Evolutionary conservation across 2,329 filamentous ascomycete species (phyloP).

Genomic region (Proliferodiscus dingleyae): DNA sequence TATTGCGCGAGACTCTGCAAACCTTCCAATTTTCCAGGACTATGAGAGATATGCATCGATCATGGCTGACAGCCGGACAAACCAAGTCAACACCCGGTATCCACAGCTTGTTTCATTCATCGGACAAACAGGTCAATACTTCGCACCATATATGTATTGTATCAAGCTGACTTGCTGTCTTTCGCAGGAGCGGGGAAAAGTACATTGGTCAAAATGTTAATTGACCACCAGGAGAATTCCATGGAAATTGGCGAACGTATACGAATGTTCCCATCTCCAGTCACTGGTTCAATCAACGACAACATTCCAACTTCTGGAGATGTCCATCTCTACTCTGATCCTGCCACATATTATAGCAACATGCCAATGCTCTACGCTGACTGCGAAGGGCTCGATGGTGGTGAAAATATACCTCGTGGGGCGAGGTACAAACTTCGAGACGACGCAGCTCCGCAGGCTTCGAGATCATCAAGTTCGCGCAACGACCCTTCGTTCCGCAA

Average conservation of each 20-base stretch:
- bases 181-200: slow-evolving; percentile 8
- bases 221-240: too few species aligned
- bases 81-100: slow-evolving; percentile 13
- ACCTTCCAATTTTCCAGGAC: slow-evolving; percentile 34
- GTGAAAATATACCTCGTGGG: slow-evolving; percentile 1
- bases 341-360: not conserved
- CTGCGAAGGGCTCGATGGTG: slow-evolving; percentile 11
- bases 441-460: too few species aligned
- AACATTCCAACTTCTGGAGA: slow-evolving; percentile 7
- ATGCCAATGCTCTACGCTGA: slow-evolving; percentile 6
- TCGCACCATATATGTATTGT: too few species aligned
- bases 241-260: not conserved
- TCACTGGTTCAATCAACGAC: not conserved
- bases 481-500: too few species aligned
- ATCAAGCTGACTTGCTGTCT: too few species aligned
- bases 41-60: slow-evolving; percentile 41
- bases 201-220: slow-evolving; percentile 5
- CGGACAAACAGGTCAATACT: slow-evolving; percentile 2
- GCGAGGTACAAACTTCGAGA: not conserved
- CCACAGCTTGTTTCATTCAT: slow-evolving; percentile 1
- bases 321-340: slow-evolving; percentile 9
- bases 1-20: too few species aligned
- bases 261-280: not conserved
- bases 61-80: slow-evolving; percentile 31
- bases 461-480: too few species aligned